Conservation (phyloP, 1,284 basidiomycete genomes). For the Termitomyces sp. region DNA sequence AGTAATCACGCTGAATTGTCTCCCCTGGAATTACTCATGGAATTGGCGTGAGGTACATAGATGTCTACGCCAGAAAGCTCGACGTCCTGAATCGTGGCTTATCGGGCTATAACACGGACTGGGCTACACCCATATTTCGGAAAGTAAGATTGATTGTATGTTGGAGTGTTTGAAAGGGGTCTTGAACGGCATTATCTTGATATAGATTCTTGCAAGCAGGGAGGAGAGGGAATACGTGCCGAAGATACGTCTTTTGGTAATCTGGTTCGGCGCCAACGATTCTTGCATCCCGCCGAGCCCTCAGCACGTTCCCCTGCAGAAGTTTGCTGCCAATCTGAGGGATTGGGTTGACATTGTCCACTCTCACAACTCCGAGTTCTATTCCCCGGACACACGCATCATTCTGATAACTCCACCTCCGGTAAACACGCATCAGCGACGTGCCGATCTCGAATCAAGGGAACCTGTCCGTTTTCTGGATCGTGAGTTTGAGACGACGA, state of each 20-base stretch:
- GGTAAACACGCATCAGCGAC: slow-evolving; percentile 58
- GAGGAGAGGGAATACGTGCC: slow-evolving; percentile 45
- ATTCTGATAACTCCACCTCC: slow-evolving; percentile 84
- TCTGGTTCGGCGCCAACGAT: slow-evolving; percentile 92
- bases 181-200: background rate
- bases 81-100: slow-evolving; percentile 82
- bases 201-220: slow-evolving; percentile 52
- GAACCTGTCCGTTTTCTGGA: slow-evolving; percentile 45
- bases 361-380: slow-evolving; percentile 55
- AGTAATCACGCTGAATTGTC: slow-evolving; percentile 16
- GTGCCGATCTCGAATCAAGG: slow-evolving; percentile 41
- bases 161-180: background rate
- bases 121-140: slow-evolving; percentile 75
- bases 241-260: slow-evolving; percentile 68
- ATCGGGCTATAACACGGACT: slow-evolving; percentile 80
- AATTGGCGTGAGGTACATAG: slow-evolving; percentile 35
- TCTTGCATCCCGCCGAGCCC: slow-evolving; percentile 52
- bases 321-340: slow-evolving; percentile 64
- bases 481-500: slow-evolving; percentile 59
- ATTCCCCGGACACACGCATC: slow-evolving; percentile 73
- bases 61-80: slow-evolving; percentile 70
- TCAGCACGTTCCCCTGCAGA: slow-evolving; percentile 69
- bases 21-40: background rate
- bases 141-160: slow-evolving; percentile 42
- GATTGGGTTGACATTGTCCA: slow-evolving; percentile 60